Evolutionary conservation across 768 basidiomycete genomes (phyloP).

Genomic region (Lyophyllum decastes): DNA sequence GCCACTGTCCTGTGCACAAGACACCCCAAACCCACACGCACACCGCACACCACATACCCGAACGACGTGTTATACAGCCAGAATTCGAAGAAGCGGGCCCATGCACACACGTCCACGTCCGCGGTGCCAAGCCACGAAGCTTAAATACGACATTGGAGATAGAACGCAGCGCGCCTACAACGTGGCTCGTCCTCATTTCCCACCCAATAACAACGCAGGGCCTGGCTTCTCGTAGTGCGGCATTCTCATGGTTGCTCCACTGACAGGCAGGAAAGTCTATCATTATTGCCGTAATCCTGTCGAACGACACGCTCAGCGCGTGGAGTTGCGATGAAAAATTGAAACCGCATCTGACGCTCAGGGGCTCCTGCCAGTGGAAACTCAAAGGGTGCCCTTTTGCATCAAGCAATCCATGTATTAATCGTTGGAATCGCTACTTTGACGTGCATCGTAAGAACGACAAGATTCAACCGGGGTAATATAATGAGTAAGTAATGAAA

Average conservation of each 20-base stretch:
- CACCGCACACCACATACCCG: not conserved
- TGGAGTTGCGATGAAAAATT: too few species aligned
- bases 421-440: too few species aligned
- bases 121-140: not conserved
- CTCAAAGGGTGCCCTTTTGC: too few species aligned
- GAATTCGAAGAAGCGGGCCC: not conserved
- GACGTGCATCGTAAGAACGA: too few species aligned
- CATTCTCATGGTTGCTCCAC: too few species aligned
- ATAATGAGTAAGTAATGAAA: not conserved
- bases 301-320: too few species aligned
- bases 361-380: too few species aligned
- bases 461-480: not conserved
- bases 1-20: too few species aligned
- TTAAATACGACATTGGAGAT: not conserved
- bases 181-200: not conserved
- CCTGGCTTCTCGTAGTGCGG: too few species aligned
- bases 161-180: not conserved
- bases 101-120: too few species aligned
- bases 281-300: not conserved
- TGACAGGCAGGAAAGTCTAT: not conserved
- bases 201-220: not conserved
- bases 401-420: too few species aligned
- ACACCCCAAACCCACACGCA: not conserved
- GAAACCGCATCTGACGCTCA: too few species aligned
- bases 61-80: not conserved